A percentile compares a stretch with the other conserved stretches of the same genome.
Conservation (phyloP, 192 early-diverging fungal genomes). For the Linnemannia elongata region DNA sequence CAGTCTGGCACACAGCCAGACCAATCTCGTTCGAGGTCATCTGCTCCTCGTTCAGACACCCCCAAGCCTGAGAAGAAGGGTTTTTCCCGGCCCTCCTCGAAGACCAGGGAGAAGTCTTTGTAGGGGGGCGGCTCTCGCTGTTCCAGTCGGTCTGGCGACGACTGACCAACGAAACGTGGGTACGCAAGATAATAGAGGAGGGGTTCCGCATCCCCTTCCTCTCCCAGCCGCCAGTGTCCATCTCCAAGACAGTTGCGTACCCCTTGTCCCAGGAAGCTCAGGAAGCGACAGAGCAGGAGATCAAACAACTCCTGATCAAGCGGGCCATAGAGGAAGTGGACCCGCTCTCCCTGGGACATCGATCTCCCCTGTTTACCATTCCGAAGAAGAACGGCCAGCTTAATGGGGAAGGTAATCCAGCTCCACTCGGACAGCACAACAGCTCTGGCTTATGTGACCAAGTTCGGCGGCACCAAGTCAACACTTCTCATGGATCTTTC, state of each 20-base stretch:
- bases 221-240: conserved; percentile 7
- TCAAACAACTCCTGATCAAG: conserved; percentile 7
- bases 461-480: no score
- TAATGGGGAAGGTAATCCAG: not conserved
- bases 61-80: conserved; percentile 5
- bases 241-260: not conserved
- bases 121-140: conserved; percentile 12
- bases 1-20: no score
- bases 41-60: conserved; percentile 1
- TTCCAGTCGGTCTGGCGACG: conserved; percentile 8
- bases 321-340: not conserved
- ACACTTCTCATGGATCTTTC: conserved; percentile 3
- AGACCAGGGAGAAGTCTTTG: conserved; percentile 13
- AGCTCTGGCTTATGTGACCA: conserved; percentile 1
- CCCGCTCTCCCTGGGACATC: not conserved
- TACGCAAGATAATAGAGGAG: conserved; percentile 12
- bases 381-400: not conserved
- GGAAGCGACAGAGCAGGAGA: conserved; percentile 13
- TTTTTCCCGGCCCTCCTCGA: conserved; percentile 7
- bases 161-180: not conserved
- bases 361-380: not conserved
- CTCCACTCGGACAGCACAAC: conserved; percentile 15
- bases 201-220: not conserved
- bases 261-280: conserved; percentile 10
- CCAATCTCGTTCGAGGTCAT: not conserved